phyloP scores from a whole-genome alignment of 2,329 filamentous ascomycete species.

The Raffaelea ambrosiae region DNA sequence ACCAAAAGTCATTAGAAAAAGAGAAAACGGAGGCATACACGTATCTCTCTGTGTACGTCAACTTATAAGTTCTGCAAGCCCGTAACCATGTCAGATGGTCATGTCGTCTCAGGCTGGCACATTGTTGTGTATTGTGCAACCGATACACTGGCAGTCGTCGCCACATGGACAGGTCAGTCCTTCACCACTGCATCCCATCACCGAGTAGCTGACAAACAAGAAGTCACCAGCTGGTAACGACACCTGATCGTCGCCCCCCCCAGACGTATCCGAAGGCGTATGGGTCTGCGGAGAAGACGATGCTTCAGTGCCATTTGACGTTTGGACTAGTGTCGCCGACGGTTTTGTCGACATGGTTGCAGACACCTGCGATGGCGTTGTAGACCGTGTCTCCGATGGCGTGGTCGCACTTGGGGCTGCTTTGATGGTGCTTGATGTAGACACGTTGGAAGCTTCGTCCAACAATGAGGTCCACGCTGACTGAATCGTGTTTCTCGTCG shows the following conservation, averaged over 20 bases:
- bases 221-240: slow-evolving; percentile 42
- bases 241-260: slow-evolving; percentile 40
- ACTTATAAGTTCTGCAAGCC: too few relatives aligned
- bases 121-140: slow-evolving; percentile 58
- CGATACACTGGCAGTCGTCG: slow-evolving; percentile 57
- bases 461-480: slow-evolving; percentile 12
- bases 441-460: slow-evolving; percentile 5
- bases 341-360: not conserved
- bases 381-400: not conserved
- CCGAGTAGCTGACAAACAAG: slow-evolving; percentile 41
- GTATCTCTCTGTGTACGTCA: too few relatives aligned
- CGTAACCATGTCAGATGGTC: too few relatives aligned
- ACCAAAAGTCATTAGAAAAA: too few relatives aligned
- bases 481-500: slow-evolving; percentile 13
- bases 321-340: not conserved
- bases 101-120: not conserved
- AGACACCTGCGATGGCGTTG: not conserved
- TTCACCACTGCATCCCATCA: slow-evolving; percentile 15
- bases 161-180: slow-evolving; percentile 48
- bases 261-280: slow-evolving; percentile 39
- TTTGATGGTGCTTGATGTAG: not conserved
- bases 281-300: slow-evolving; percentile 29
- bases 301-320: slow-evolving; percentile 2
- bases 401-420: not conserved
- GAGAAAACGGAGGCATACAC: too few relatives aligned